Conservation (phyloP, 2,329 filamentous ascomycete species). For the Hypoxylon sp. region DNA sequence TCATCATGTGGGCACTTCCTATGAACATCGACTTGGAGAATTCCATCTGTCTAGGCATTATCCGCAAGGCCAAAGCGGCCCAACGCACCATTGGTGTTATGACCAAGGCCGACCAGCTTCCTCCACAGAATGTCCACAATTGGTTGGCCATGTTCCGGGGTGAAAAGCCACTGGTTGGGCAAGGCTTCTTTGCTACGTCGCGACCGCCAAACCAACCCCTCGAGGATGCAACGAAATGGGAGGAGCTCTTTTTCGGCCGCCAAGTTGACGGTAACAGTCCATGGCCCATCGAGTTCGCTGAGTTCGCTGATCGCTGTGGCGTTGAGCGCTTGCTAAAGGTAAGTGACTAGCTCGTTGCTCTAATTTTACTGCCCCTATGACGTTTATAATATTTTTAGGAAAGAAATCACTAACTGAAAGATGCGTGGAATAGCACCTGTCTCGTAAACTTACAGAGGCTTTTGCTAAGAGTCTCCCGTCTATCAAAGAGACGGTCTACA, state of each 20-base stretch:
- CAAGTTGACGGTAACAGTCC: slow-evolving; percentile 49
- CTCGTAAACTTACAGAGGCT: slow-evolving; percentile 66
- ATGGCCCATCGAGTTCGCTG: slow-evolving; percentile 66
- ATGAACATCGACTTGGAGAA: slow-evolving; percentile 86
- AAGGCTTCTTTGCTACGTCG: slow-evolving; percentile 86
- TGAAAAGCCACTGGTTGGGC: slow-evolving; percentile 72
- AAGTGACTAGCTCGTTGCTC: slow-evolving; percentile 3
- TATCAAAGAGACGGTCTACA: slow-evolving; percentile 67
- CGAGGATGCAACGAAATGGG: slow-evolving; percentile 66
- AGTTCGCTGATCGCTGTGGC: slow-evolving; percentile 66
- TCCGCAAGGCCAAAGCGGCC: slow-evolving; percentile 70
- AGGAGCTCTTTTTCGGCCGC: slow-evolving; percentile 66
- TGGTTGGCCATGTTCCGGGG: slow-evolving; percentile 76
- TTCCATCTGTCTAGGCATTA: slow-evolving; percentile 77
- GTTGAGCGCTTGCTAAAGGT: slow-evolving; percentile 62
- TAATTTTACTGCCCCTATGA: not conserved
- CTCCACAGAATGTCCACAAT: slow-evolving; percentile 65
- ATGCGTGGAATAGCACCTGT: slow-evolving; percentile 60
- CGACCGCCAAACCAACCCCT: slow-evolving; percentile 71
- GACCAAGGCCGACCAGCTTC: slow-evolving; percentile 84
- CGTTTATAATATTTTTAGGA: not conserved
- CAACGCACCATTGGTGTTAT: slow-evolving; percentile 79
- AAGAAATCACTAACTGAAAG: slow-evolving; percentile 20
- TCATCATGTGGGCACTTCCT: slow-evolving; percentile 82
- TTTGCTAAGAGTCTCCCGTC: slow-evolving; percentile 69